phyloP scores from a whole-genome alignment of 768 basidiomycete genomes.

The Agaricus blazei region DNA sequence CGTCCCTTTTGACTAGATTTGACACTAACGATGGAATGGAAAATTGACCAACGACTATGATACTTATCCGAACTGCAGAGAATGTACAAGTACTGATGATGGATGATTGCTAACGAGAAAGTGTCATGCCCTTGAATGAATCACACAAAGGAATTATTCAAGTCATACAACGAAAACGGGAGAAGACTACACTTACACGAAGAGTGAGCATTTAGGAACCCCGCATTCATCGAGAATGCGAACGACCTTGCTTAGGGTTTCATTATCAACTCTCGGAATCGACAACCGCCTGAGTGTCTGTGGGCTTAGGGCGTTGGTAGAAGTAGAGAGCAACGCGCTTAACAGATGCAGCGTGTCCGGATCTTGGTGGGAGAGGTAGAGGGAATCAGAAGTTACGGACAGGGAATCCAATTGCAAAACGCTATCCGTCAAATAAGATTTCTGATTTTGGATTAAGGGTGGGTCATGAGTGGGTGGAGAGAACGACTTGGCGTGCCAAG shows the following conservation, averaged over 20 bases:
- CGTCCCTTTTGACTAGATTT: too few relatives aligned
- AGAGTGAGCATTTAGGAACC: too few relatives aligned
- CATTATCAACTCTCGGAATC: not conserved
- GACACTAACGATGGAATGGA: too few relatives aligned
- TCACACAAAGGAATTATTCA: too few relatives aligned
- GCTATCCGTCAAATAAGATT: not conserved
- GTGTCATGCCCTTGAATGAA: too few relatives aligned
- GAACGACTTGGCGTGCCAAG: conserved; percentile 3
- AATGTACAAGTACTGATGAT: too few relatives aligned
- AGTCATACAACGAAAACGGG: too few relatives aligned
- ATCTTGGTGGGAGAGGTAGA: not conserved
- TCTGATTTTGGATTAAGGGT: not conserved
- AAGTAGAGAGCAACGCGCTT: not conserved
- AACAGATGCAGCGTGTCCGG: not conserved
- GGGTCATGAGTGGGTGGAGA: not conserved
- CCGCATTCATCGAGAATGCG: not conserved
- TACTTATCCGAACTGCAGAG: too few relatives aligned
- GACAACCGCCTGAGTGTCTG: not conserved
- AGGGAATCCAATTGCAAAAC: not conserved
- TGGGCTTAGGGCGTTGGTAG: not conserved
- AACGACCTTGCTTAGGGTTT: not conserved
- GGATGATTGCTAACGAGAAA: too few relatives aligned
- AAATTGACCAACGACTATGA: too few relatives aligned
- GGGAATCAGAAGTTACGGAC: not conserved
- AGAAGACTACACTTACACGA: too few relatives aligned